These are phyloP conservation scores for Skeletonema menzelii DNA, from an alignment of 108 stramenopile species.

Conservation along the genomic window DNA sequence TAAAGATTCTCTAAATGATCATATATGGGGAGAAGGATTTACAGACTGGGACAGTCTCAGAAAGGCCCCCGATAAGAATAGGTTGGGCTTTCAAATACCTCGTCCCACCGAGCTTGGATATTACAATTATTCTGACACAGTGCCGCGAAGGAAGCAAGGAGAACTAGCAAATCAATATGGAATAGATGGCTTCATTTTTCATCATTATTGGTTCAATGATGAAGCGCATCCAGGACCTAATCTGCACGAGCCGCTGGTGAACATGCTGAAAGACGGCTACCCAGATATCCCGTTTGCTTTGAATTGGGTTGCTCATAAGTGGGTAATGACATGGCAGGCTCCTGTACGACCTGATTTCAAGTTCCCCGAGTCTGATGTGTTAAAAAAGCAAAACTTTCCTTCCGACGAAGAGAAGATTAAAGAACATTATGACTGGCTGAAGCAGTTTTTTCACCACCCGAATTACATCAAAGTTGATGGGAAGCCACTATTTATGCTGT, in stretches of 20 bases:
- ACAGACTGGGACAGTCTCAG: conserved; percentile 65
- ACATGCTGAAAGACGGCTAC: conserved; percentile 65
- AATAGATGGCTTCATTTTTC: conserved; percentile 69
- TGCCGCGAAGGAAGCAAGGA: conserved; percentile 46
- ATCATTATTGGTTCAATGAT: conserved; percentile 78
- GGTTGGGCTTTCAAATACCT: conserved; percentile 45
- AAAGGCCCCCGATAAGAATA: conserved; percentile 46
- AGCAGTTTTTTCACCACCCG: conserved; percentile 59
- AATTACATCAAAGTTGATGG: conserved; percentile 58
- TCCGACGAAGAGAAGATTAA: conserved; percentile 25
- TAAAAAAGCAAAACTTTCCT: conserved; percentile 63
- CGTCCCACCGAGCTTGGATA: conserved; percentile 56
- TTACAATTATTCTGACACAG: conserved; percentile 49
- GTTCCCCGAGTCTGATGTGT: neutral
- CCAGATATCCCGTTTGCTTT: conserved; percentile 62
- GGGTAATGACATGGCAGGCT: conserved; percentile 63
- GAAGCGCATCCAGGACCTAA: conserved; percentile 45
- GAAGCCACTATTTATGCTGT: conserved; percentile 57
- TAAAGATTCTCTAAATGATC: conserved; percentile 64
- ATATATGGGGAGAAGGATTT: conserved; percentile 59
- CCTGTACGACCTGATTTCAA: neutral
- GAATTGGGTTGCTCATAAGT: conserved; percentile 58
- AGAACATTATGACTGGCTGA: conserved; percentile 64
- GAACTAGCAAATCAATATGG: conserved; percentile 54
- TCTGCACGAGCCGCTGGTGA: conserved; percentile 47